phyloP scores from a whole-genome alignment of 179 eudicot species.

The Beta lomatogona region DNA sequence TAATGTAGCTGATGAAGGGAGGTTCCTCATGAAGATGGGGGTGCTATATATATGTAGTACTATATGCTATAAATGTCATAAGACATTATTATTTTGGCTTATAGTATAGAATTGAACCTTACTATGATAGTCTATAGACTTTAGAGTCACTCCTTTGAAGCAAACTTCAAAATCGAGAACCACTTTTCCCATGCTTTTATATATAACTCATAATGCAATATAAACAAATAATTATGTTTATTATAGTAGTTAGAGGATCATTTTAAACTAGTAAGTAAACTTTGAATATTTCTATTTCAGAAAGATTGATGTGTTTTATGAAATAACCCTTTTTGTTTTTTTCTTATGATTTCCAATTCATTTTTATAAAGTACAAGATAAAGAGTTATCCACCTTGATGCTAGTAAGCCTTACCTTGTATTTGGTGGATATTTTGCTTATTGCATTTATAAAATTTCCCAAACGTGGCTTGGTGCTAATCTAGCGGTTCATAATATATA shows the following conservation, averaged over 20 bases:
- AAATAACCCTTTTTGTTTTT: too few relatives aligned
- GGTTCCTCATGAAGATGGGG: constrained; percentile 2
- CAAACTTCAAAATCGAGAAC: constrained; percentile 17
- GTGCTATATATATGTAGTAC: constrained; percentile 11
- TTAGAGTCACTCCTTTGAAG: constrained; percentile 34
- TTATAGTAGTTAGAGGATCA: neutral
- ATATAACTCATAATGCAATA: neutral
- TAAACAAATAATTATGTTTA: neutral
- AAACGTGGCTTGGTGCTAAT: too few relatives aligned
- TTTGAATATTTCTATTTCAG: too few relatives aligned
- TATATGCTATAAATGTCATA: constrained; percentile 2
- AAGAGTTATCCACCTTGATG: too few relatives aligned
- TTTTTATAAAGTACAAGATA: too few relatives aligned
- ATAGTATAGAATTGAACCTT: neutral
- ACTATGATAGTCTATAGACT: neutral
- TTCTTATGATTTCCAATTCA: too few relatives aligned
- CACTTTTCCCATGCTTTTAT: constrained; percentile 7
- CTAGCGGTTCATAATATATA: too few relatives aligned
- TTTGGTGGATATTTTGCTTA: too few relatives aligned
- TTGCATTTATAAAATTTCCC: too few relatives aligned
- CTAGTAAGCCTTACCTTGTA: too few relatives aligned
- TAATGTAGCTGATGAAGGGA: neutral
- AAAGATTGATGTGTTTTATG: neutral
- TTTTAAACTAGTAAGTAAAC: neutral
- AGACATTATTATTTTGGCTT: neutral